Conservation (phyloP, 805 yeast species). For the Zygosaccharomyces bisporus region DNA sequence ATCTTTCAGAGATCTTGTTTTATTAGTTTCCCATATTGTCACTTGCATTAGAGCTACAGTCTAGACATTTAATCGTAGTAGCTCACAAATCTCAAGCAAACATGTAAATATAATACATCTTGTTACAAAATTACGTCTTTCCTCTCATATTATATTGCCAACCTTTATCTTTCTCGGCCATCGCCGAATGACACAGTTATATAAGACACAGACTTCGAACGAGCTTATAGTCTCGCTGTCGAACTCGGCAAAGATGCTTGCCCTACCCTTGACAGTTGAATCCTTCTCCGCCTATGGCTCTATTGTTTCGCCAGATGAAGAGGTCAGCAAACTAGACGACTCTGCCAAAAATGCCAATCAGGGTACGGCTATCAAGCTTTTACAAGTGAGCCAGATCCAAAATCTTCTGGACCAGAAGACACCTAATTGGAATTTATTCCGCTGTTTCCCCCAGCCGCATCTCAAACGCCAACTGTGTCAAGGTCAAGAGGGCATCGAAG, state of each 20-base stretch:
- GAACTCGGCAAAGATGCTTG: slow-evolving; percentile 33
- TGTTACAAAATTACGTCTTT: too few species aligned
- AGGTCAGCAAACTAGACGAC: slow-evolving; percentile 38
- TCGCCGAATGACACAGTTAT: slow-evolving; percentile 1
- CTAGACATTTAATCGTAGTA: too few species aligned
- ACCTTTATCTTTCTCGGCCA: not conserved
- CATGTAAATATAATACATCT: too few species aligned
- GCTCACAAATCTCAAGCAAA: too few species aligned
- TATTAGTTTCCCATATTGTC: too few species aligned
- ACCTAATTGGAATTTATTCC: slow-evolving; percentile 81
- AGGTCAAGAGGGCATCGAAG: not conserved
- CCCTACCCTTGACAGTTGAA: slow-evolving; percentile 61
- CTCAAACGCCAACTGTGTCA: slow-evolving; percentile 36
- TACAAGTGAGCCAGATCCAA: slow-evolving; percentile 63
- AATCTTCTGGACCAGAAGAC: slow-evolving; percentile 48
- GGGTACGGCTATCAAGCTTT: slow-evolving; percentile 85
- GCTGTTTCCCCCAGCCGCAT: slow-evolving; percentile 75
- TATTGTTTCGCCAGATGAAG: slow-evolving; percentile 74
- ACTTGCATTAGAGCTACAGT: too few species aligned
- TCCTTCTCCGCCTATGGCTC: slow-evolving; percentile 68
- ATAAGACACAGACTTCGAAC: not conserved
- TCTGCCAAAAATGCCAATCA: slow-evolving; percentile 65
- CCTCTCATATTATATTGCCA: not conserved
- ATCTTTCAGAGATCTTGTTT: too few species aligned
- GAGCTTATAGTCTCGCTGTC: not conserved